phyloP scores from a whole-genome alignment of 192 early-diverging fungal genomes.

The Entophlyctis luteolus region DNA sequence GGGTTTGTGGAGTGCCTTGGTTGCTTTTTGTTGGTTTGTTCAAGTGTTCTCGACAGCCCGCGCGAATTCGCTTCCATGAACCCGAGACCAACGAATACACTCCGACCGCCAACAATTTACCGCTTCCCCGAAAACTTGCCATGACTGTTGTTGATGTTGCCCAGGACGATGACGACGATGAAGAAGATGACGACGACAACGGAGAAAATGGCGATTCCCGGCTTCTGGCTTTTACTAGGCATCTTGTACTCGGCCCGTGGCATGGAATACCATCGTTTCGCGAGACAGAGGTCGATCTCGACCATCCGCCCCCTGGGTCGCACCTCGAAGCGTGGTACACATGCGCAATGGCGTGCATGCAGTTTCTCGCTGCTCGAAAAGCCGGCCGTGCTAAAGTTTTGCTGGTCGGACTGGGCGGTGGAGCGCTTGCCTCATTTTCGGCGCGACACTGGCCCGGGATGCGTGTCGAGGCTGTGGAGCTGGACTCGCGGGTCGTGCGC shows the following conservation, averaged over 20 bases:
- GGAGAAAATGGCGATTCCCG: constrained; percentile 4
- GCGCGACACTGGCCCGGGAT: constrained; percentile 23
- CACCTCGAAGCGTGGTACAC: constrained; percentile 34
- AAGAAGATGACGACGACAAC: constrained; percentile 15
- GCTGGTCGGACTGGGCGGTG: constrained; percentile 25
- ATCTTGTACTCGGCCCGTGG: constrained; percentile 30
- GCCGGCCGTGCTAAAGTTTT: constrained; percentile 15
- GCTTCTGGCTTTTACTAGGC: constrained; percentile 17
- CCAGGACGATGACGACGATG: constrained; percentile 29
- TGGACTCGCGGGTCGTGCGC: constrained; percentile 17
- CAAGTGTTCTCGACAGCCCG: constrained; percentile 6
- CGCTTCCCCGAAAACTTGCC: constrained; percentile 26
- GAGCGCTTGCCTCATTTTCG: constrained; percentile 22
- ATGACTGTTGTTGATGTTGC: constrained; percentile 29
- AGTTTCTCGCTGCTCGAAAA: constrained; percentile 15
- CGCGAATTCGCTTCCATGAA: constrained; percentile 28
- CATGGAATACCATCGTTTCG: constrained; percentile 26
- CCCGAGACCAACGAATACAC: constrained; percentile 19
- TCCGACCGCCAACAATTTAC: background rate
- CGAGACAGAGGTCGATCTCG: constrained; percentile 27
- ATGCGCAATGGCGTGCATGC: constrained; percentile 18
- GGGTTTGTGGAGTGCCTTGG: constrained; percentile 2
- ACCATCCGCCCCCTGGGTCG: constrained; percentile 23
- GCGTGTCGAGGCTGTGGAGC: constrained; percentile 21
- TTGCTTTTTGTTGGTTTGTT: background rate